Percentiles rank a stretch among this genome's conserved stretches.
phyloP scores from a whole-genome alignment of 2,329 filamentous ascomycete species.

The Fusarium sp. region DNA sequence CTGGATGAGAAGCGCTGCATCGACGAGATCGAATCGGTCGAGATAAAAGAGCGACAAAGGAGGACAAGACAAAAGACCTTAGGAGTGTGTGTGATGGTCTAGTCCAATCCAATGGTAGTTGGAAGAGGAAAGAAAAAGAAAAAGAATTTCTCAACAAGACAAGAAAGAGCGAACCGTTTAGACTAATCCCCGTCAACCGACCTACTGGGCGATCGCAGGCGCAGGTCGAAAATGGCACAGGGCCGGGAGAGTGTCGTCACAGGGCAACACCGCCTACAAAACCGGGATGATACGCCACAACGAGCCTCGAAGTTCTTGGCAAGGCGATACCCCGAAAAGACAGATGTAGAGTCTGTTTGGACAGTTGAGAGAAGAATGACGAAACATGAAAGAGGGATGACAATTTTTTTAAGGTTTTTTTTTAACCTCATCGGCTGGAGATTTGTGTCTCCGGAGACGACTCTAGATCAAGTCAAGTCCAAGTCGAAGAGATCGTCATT shows the following conservation, averaged over 20 bases:
- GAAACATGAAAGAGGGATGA: background rate
- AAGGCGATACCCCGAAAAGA: background rate
- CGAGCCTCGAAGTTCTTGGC: conserved; percentile 15
- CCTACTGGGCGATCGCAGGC: background rate
- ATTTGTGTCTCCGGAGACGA: conserved; percentile 23
- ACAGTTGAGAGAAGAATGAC: background rate
- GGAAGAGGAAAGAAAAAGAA: conserved; percentile 1
- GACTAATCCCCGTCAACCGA: conserved; percentile 17
- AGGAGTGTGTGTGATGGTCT: background rate
- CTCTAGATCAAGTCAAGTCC: background rate
- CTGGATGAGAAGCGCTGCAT: conserved; percentile 12
- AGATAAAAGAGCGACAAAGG: conserved; percentile 6
- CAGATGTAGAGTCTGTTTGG: background rate
- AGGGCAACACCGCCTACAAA: conserved; percentile 36
- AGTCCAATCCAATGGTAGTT: conserved; percentile 10
- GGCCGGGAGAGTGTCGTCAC: conserved; percentile 44
- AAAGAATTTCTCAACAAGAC: conserved; percentile 28
- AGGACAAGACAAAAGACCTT: conserved; percentile 6
- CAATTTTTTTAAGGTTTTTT: conserved; percentile 11
- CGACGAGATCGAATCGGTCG: background rate
- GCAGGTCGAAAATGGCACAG: conserved; percentile 41
- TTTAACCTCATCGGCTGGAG: conserved; percentile 27
- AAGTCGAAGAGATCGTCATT: conserved; percentile 22
- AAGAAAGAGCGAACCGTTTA: conserved; percentile 15
- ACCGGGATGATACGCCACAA: conserved; percentile 35